These are phyloP conservation scores for Sclerotinia spermophila DNA, from an alignment of 2,329 filamentous ascomycete genomes.

Conservation along the genomic window DNA sequence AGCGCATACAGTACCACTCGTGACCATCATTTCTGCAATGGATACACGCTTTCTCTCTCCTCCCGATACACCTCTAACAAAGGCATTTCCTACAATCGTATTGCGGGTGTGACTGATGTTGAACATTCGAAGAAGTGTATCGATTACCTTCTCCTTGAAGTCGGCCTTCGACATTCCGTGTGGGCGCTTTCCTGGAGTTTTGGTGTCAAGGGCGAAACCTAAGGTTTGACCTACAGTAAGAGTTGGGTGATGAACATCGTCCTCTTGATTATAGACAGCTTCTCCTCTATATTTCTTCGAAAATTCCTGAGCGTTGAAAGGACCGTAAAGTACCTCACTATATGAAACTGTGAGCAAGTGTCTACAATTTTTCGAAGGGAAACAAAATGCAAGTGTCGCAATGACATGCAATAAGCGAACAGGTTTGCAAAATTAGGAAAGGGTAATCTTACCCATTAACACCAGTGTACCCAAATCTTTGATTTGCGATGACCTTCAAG, in stretches of 20 bases:
- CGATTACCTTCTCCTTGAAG: slow-evolving; percentile 74
- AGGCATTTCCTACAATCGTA: slow-evolving; percentile 80
- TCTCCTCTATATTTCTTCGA: slow-evolving; percentile 71
- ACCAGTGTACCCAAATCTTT: slow-evolving; percentile 56
- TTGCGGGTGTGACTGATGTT: slow-evolving; percentile 85
- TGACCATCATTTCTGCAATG: slow-evolving; percentile 73
- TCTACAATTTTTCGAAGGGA: not conserved
- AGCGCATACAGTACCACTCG: slow-evolving; percentile 67
- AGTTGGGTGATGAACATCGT: slow-evolving; percentile 79
- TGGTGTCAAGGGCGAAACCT: slow-evolving; percentile 78
- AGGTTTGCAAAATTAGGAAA: not conserved
- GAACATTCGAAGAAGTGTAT: slow-evolving; percentile 82
- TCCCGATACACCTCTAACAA: slow-evolving; percentile 65
- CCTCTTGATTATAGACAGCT: slow-evolving; percentile 81
- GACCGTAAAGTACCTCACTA: slow-evolving; percentile 75
- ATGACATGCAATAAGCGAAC: not conserved
- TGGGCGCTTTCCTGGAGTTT: slow-evolving; percentile 76
- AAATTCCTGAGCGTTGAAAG: slow-evolving; percentile 68
- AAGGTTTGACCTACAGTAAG: slow-evolving; percentile 86
- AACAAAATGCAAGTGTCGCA: not conserved
- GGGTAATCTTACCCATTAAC: slow-evolving; percentile 34
- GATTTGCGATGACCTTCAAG: slow-evolving; percentile 52
- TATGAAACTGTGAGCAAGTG: not conserved
- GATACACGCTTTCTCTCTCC: slow-evolving; percentile 78
- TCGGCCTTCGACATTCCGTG: slow-evolving; percentile 66